phyloP scores from a whole-genome alignment of 2,329 filamentous ascomycete genomes.

The Drechslera avenae region DNA sequence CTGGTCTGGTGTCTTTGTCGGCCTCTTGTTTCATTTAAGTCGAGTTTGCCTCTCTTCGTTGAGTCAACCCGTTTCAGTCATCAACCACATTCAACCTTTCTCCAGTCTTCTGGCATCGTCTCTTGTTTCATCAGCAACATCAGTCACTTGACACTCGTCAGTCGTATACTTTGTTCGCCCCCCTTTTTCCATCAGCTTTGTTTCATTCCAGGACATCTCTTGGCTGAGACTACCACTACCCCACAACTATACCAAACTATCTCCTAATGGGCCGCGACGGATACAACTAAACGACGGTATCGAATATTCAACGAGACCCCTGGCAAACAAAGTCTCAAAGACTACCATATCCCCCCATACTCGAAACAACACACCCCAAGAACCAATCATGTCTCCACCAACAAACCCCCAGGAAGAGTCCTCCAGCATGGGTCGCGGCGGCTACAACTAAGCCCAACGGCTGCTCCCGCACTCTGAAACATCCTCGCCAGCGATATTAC shows the following conservation, averaged over 20 bases:
- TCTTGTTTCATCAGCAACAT: conserved; percentile 8
- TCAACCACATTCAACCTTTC: conserved; percentile 13
- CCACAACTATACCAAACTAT: conserved; percentile 6
- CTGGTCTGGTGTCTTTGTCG: conserved; percentile 1
- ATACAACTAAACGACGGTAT: conserved; percentile 47
- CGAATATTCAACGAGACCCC: no score
- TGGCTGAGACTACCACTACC: background rate
- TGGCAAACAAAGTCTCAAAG: conserved; percentile 37
- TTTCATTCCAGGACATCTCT: conserved; percentile 4
- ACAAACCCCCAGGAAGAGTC: conserved; percentile 10
- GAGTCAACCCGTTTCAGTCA: conserved; percentile 20
- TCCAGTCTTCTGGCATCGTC: conserved; percentile 20
- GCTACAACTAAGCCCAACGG: conserved; percentile 40
- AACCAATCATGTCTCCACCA: conserved; percentile 14
- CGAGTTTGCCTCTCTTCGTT: conserved; percentile 12
- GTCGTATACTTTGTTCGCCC: conserved; percentile 1
- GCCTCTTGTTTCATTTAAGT: conserved; percentile 25
- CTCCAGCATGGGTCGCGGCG: conserved; percentile 42
- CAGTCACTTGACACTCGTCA: background rate
- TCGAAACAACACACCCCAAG: conserved; percentile 22
- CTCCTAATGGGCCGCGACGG: conserved; percentile 46
- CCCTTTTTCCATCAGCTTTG: conserved; percentile 2
- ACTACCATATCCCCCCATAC: background rate
- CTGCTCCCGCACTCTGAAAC: conserved; percentile 17
- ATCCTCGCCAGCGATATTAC: conserved; percentile 1